phyloP scores from a whole-genome alignment of 129 eudicot species.

The Flaveria sonorensis region DNA sequence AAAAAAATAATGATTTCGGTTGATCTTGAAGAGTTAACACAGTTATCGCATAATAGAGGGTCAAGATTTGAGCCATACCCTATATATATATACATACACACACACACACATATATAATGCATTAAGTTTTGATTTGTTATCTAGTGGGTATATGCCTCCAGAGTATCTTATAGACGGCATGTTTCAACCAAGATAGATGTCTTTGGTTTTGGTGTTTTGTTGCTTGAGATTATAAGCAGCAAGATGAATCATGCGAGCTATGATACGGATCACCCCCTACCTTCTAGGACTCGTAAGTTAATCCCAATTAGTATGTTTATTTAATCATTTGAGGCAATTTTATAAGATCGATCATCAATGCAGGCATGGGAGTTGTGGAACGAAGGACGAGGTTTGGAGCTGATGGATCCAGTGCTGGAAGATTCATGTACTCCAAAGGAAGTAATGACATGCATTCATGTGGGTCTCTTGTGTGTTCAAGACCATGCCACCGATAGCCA shows the following conservation, averaged over 20 bases:
- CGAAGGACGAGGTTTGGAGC: slow-evolving; percentile 28
- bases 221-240: slow-evolving; percentile 39
- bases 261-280: slow-evolving; percentile 40
- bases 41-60: too few relatives aligned
- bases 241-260: slow-evolving; percentile 40
- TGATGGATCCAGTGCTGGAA: slow-evolving; percentile 39
- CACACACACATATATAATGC: too few relatives aligned
- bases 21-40: too few relatives aligned
- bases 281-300: slow-evolving; percentile 44
- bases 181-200: slow-evolving; percentile 46
- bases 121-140: neutral
- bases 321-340: neutral
- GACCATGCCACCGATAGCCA: slow-evolving; percentile 48
- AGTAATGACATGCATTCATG: slow-evolving; percentile 45
- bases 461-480: slow-evolving; percentile 57
- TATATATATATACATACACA: too few relatives aligned
- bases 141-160: slow-evolving; percentile 56
- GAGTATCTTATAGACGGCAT: slow-evolving; percentile 41
- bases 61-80: too few relatives aligned
- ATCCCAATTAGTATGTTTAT: neutral
- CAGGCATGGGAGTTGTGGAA: slow-evolving; percentile 56
- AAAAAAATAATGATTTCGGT: too few relatives aligned
- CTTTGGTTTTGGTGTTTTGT: slow-evolving; percentile 44
- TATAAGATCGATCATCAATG: neutral
- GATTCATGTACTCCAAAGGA: slow-evolving; percentile 22